Conservation (phyloP, 805 yeast species). For the Hanseniaspora hatyaiensis region DNA sequence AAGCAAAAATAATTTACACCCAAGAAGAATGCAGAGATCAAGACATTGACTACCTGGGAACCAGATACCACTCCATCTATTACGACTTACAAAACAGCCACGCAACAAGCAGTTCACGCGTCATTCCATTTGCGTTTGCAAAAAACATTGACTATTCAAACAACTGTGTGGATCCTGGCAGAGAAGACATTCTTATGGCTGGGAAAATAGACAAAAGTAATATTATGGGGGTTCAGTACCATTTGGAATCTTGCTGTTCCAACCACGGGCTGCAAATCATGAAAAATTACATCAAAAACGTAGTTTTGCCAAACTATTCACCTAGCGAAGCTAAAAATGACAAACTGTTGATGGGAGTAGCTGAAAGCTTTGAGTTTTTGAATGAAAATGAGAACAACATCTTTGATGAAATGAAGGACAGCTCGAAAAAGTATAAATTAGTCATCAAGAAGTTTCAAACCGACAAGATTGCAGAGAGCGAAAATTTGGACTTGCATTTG, state of each 20-base stretch:
- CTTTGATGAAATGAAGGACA: neutral
- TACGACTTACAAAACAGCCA: neutral
- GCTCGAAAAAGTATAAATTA: neutral
- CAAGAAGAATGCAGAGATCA: constrained; percentile 18
- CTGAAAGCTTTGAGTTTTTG: neutral
- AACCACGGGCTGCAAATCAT: constrained; percentile 49
- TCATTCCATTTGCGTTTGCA: constrained; percentile 50
- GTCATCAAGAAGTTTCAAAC: neutral
- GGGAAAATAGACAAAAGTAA: constrained; percentile 51
- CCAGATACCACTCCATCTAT: constrained; percentile 67
- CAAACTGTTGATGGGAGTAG: neutral
- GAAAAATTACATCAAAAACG: constrained; percentile 38
- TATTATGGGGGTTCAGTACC: constrained; percentile 90
- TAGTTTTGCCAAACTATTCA: constrained; percentile 2
- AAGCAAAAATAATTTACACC: too few relatives aligned
- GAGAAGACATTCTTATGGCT: constrained; percentile 59
- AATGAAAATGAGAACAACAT: neutral
- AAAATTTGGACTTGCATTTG: neutral
- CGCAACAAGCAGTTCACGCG: constrained; percentile 20
- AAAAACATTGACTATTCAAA: constrained; percentile 25
- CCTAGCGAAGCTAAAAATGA: neutral
- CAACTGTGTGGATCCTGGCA: constrained; percentile 19
- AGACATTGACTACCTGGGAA: constrained; percentile 42
- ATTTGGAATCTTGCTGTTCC: constrained; percentile 91
- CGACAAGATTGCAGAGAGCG: neutral